phyloP scores from a whole-genome alignment of 208 protist species.

The Strigomonas culicis region DNA sequence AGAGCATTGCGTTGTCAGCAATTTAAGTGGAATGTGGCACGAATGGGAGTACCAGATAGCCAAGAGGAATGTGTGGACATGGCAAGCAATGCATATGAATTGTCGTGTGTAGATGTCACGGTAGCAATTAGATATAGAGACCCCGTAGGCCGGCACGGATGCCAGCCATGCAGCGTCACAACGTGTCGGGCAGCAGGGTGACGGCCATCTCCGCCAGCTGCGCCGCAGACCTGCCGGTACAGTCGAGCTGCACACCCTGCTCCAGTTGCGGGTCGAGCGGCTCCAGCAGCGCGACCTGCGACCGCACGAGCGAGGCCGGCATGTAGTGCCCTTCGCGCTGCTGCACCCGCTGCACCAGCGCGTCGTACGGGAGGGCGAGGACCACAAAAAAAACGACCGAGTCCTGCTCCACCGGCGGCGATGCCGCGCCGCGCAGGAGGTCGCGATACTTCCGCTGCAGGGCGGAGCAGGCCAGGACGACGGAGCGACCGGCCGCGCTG shows the following conservation, averaged over 20 bases:
- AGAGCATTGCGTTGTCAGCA: too few relatives aligned
- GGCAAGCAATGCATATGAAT: too few relatives aligned
- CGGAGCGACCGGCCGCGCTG: constrained; percentile 6
- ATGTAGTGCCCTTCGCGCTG: constrained; percentile 62
- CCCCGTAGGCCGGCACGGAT: too few relatives aligned
- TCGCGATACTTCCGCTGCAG: constrained; percentile 58
- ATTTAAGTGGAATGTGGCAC: too few relatives aligned
- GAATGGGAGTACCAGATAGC: too few relatives aligned
- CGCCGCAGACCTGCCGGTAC: constrained; percentile 1
- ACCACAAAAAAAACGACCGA: constrained; percentile 45
- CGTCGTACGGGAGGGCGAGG: constrained; percentile 21
- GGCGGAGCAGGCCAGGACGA: constrained; percentile 69
- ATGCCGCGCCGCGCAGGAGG: constrained; percentile 18
- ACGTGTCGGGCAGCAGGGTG: not conserved
- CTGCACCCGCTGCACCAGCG: constrained; percentile 38
- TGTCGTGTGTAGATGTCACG: too few relatives aligned
- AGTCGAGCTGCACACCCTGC: constrained; percentile 28
- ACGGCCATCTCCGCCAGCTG: not conserved
- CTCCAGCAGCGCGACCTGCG: constrained; percentile 60
- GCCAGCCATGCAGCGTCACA: too few relatives aligned
- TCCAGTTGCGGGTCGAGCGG: constrained; percentile 33
- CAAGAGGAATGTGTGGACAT: not conserved
- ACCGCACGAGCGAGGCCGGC: constrained; percentile 42
- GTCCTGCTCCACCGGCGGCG: not conserved
- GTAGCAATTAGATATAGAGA: too few relatives aligned